A percentile compares a stretch with the other conserved stretches of the same genome.
Conservation (phyloP, 768 basidiomycete species). For the Asterophora parasitica region DNA sequence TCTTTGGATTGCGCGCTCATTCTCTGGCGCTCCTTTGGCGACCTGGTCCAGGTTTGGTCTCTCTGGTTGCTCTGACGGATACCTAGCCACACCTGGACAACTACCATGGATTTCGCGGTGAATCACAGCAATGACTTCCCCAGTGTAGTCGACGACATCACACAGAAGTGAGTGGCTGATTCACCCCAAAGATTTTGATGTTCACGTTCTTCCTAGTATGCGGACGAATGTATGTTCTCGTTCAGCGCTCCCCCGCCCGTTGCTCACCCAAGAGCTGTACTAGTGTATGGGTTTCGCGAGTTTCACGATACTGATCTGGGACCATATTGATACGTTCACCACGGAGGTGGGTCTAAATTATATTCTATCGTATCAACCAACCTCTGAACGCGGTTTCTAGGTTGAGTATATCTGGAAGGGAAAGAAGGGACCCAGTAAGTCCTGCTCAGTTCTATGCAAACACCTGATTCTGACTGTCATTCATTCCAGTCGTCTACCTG, state of each 20-base stretch:
- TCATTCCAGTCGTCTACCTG: conserved; percentile 33
- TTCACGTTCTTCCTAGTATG: background rate
- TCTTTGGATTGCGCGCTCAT: no score
- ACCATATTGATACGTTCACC: conserved; percentile 48
- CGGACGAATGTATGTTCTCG: background rate
- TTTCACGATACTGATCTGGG: conserved; percentile 50
- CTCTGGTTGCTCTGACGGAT: no score
- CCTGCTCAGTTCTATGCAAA: background rate
- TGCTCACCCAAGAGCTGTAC: background rate
- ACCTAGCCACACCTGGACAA: no score
- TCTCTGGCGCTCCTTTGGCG: no score
- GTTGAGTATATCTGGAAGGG: conserved; percentile 53
- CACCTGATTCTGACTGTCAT: background rate
- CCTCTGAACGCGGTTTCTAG: conserved; percentile 16
- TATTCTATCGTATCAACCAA: background rate
- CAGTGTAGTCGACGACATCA: background rate
- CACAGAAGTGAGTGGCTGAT: background rate
- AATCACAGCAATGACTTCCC: background rate
- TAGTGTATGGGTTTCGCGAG: conserved; percentile 51
- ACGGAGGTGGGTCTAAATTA: conserved; percentile 32
- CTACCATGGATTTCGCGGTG: background rate
- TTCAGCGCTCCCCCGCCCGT: background rate
- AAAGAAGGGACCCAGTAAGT: conserved; percentile 41
- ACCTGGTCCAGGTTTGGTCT: no score
- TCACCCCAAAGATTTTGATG: background rate